Evolutionary conservation across 2,329 filamentous ascomycete genomes (phyloP).

Genomic region (Aspergillus fischeri): DNA sequence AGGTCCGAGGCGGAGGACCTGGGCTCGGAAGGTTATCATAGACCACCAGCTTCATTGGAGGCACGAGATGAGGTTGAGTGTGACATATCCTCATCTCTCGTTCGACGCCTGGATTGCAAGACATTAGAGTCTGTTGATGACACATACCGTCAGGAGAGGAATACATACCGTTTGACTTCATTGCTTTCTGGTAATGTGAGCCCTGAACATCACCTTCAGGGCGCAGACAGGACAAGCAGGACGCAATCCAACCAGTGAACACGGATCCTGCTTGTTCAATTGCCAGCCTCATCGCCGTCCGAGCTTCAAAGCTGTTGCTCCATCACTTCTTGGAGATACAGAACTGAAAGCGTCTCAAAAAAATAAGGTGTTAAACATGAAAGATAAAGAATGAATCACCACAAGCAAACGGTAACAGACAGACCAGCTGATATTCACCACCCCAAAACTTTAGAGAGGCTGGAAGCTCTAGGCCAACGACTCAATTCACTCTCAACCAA

Average conservation of each 20-base stretch:
- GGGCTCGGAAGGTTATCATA: constrained; percentile 39
- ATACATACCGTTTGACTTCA: constrained; percentile 18
- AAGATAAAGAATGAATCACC: neutral
- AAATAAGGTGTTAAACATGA: constrained; percentile 7
- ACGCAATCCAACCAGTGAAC: constrained; percentile 38
- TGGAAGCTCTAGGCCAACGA: neutral
- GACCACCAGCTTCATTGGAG: constrained; percentile 43
- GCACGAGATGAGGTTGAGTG: constrained; percentile 44
- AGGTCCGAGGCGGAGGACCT: constrained; percentile 25
- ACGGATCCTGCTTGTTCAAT: constrained; percentile 37
- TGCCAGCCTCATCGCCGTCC: constrained; percentile 33
- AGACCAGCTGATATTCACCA: neutral
- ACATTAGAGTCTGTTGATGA: constrained; percentile 2
- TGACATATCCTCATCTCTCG: constrained; percentile 44
- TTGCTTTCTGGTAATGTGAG: constrained; percentile 19
- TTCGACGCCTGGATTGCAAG: constrained; percentile 30
- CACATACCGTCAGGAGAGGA: neutral
- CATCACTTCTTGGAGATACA: constrained; percentile 24
- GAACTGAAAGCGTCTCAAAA: constrained; percentile 5
- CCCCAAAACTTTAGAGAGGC: neutral
- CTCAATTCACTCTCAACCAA: neutral
- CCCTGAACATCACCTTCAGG: constrained; percentile 21
- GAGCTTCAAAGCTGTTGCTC: constrained; percentile 25
- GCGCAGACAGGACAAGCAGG: constrained; percentile 34
- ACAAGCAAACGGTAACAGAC: constrained; percentile 1